A percentile compares a stretch with the other conserved stretches of the same genome.
Evolutionary conservation across 2,329 filamentous ascomycete genomes (phyloP).

Genomic region (Ophiocordyceps australis): DNA sequence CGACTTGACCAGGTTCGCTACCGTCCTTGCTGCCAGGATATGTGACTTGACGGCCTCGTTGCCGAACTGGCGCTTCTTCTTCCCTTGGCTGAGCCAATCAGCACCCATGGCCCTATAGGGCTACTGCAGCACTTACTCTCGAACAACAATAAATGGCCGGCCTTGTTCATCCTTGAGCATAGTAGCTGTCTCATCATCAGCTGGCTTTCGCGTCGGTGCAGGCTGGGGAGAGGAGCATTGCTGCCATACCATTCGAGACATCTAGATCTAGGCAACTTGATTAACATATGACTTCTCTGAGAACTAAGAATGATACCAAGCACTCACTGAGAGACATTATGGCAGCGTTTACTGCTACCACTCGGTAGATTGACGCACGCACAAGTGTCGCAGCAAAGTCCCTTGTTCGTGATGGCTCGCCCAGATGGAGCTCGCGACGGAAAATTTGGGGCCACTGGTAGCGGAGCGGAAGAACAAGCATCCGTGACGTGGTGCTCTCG

Average conservation of each 20-base stretch:
- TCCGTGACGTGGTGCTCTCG: no score
- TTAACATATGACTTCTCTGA: no score
- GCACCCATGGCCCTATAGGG: conserved; percentile 3
- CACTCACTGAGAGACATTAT: conserved; percentile 21
- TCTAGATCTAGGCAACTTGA: conserved; percentile 46
- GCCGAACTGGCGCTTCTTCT: conserved; percentile 91
- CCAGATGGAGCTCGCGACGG: no score
- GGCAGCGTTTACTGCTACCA: no score
- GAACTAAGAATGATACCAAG: no score
- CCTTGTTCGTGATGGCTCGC: no score
- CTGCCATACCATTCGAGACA: conserved; percentile 74
- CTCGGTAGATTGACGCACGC: no score
- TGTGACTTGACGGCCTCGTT: conserved; percentile 97
- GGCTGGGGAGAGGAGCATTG: no score
- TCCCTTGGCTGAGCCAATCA: conserved; percentile 55
- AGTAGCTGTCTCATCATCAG: conserved; percentile 37
- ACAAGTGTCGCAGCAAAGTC: no score
- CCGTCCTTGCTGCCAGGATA: conserved; percentile 89
- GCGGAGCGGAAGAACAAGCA: no score
- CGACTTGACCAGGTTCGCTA: conserved; percentile 93
- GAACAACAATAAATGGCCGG: conserved; percentile 90
- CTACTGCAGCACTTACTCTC: conserved; percentile 50
- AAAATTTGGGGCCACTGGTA: no score
- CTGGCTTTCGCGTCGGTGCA: no score
- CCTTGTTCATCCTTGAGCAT: conserved; percentile 96